These are phyloP conservation scores for Staphylotrichum tortipilum DNA, from an alignment of 495 filamentous ascomycete genomes.

Conservation along the genomic window DNA sequence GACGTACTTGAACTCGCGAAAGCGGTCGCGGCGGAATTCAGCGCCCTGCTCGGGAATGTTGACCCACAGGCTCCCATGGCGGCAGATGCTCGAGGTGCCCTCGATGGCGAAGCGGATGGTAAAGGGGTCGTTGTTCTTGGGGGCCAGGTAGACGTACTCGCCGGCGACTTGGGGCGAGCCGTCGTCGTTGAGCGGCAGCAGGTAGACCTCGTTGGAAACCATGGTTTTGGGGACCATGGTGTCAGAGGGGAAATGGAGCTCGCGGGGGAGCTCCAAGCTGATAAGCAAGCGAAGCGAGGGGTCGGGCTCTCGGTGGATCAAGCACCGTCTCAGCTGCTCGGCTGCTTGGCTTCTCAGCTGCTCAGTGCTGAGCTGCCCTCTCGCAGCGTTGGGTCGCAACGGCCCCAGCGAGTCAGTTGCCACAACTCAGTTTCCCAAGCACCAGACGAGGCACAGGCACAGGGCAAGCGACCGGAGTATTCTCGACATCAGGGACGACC, in stretches of 20 bases:
- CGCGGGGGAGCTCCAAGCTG: slow-evolving; percentile 5
- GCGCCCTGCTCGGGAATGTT: slow-evolving; percentile 76
- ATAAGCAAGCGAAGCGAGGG: background rate
- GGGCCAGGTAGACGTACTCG: slow-evolving; percentile 83
- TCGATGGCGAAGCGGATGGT: slow-evolving; percentile 86
- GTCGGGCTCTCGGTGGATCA: background rate
- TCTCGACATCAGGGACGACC: slow-evolving; percentile 11
- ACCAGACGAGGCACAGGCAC: slow-evolving; percentile 21
- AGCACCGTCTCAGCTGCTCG: no score
- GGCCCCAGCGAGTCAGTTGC: no score
- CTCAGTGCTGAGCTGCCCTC: background rate
- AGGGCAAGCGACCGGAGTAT: slow-evolving; percentile 15
- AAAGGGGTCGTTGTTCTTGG: slow-evolving; percentile 62
- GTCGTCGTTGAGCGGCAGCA: slow-evolving; percentile 82
- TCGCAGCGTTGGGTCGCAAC: slow-evolving; percentile 11
- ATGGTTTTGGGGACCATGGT: slow-evolving; percentile 45
- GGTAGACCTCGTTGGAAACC: slow-evolving; percentile 61
- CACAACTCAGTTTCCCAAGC: slow-evolving; percentile 15
- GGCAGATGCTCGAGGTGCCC: slow-evolving; percentile 90
- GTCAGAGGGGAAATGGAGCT: slow-evolving; percentile 9
- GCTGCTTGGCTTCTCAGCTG: no score
- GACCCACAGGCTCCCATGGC: slow-evolving; percentile 88
- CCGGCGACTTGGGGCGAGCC: slow-evolving; percentile 85
- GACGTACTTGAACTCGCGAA: slow-evolving; percentile 76
- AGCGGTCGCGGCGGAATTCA: slow-evolving; percentile 65